Percentiles rank a stretch among this genome's conserved stretches.
Evolutionary conservation across 345 rosid species (phyloP).

Genomic region (Citrus unshiu): DNA sequence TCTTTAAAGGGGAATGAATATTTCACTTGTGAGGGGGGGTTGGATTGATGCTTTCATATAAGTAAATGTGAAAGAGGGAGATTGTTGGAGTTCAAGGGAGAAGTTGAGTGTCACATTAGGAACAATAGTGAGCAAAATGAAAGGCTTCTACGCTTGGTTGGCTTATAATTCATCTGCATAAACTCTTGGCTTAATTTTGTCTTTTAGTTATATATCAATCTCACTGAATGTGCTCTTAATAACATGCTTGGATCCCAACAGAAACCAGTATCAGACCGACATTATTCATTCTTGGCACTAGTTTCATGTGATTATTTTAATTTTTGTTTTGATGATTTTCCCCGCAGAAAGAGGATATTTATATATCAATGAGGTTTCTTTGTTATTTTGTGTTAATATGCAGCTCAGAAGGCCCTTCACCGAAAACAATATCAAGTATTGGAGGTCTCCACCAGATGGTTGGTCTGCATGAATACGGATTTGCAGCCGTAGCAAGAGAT

Average conservation of each 20-base stretch:
- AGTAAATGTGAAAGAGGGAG: neutral
- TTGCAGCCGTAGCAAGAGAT: conserved; percentile 59
- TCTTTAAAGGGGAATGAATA: neutral
- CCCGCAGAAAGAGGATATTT: neutral
- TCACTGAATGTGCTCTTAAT: neutral
- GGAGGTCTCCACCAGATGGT: conserved; percentile 62
- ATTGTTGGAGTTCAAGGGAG: neutral
- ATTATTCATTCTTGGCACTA: neutral
- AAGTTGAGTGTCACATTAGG: neutral
- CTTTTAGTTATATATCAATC: neutral
- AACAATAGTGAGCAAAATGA: neutral
- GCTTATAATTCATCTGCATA: neutral
- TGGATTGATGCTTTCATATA: neutral
- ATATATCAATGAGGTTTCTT: neutral
- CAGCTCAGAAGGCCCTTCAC: conserved; percentile 54
- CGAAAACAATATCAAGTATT: conserved; percentile 43
- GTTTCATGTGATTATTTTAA: neutral
- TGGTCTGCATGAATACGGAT: conserved; percentile 45
- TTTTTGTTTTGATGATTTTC: neutral
- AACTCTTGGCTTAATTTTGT: neutral
- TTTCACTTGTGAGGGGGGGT: neutral
- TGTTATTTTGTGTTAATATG: neutral
- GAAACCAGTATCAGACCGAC: neutral
- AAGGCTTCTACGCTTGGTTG: neutral
- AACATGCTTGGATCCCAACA: neutral